Evolutionary conservation across 2,329 filamentous ascomycete genomes (phyloP), one percentile per base, ranked within the genome.

Genomic region (Nemania abortiva): DNA sequence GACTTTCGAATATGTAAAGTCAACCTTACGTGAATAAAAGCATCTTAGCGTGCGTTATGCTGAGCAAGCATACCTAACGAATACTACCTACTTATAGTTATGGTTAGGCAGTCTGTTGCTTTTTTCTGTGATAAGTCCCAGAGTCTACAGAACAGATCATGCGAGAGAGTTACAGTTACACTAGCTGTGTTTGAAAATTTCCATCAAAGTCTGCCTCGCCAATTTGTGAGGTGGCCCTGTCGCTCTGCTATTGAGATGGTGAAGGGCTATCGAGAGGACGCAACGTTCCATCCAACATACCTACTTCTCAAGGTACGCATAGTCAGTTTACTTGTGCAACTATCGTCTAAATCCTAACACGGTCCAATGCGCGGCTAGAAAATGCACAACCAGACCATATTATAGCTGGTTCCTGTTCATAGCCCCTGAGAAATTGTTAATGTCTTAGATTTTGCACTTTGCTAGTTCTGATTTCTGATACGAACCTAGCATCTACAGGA

Each of bases 221-320:
- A 50, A 5, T 47, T 47, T 20, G 39, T 11, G 39, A 45, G 39
- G 18, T 18, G 13, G 5, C 42, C n/a, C n/a, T 7, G 18, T 47
- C 42, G 42, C 18, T 18, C 9, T 47, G 42, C 18, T 47, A 47
- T 47, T 29, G 15, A 58, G 18, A 59, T 47, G 42, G n/a, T 20
- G 42, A 47, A n/a, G 11, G n/a, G 15, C 22, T 29, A 42, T 27
- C 6, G 20, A 52, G 37, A 11, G n/a, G n/a, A 62, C 37, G 31
- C 56, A 57, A 57, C 42, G 52, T 62, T 57, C 34, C 31, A 56
- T 60, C 22, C 29, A 20, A 11, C 45, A n/a, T 50, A 56, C 27
- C 27, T 45, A 50, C 4, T 15, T 24, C 24, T 5, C 24, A 27
- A 20, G 22, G 1, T 54, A 27, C 6, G 18, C 15, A 7, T 6